Base-by-base conservation (phyloP, 352 stramenopile genomes). In the Globisporangium solare region DNA sequence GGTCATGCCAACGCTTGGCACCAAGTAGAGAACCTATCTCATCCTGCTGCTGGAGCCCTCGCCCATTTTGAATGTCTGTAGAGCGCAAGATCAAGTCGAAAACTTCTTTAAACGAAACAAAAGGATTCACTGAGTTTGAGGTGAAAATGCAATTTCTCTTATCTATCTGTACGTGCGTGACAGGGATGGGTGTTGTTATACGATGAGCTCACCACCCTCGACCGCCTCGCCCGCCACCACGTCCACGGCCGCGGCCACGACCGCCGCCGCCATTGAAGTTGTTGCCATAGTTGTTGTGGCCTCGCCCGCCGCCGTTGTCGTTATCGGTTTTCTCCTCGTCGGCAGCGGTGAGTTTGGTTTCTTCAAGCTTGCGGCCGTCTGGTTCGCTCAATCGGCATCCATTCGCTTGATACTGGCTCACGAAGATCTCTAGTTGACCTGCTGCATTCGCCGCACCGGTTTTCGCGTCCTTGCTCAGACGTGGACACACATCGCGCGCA, bases 1-100 rank as follows among this genome's bases (percentile, higher is more conserved):
- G 12, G 86, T 87, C 49, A 98, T 98, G 95, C 95, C 95, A 18
- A 97, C 88, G 48, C 76, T 98, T 49, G 66, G 75, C 24, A 69
- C 66, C 60, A 84, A 84, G 67, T 83, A 78, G 51, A 40, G 13
- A 50, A 5, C 24, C 24, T 27, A 27, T 27, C 24, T 5, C 24
- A 27, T 27, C 24, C 24, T 27, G 24, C 2, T 27, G 24, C 24
- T 5, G 24, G 24, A 5, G 24, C 24, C 24, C 37, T 42, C 37
- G 2, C 37, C 37, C 37, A 2, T 17, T 42, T 20, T 39, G 21
- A 39, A 51, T 27, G 32, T 39, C n/a, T 32, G 21, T 39, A 51
- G 21, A 39, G 11, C 37, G 11, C 10, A 12, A 12, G 14, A 42
- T 42, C 14, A 17, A 42, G 14, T 17, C 37, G 37, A 12, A 42